Percentiles rank a stretch among this genome's conserved stretches.
phyloP scores from a whole-genome alignment of 305 asterid genomes.

The Rubia tinctorum region DNA sequence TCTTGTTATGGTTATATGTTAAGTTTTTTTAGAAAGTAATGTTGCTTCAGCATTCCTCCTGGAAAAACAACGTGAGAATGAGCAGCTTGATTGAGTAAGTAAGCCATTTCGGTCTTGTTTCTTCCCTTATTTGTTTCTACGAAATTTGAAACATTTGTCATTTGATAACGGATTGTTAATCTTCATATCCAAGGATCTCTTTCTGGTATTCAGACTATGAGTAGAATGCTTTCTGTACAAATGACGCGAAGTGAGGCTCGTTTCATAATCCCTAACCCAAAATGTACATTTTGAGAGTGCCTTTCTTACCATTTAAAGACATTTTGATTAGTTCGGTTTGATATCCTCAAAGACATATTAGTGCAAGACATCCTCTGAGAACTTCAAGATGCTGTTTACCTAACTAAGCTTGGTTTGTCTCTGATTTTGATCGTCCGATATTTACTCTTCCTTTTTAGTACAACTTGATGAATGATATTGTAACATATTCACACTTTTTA shows the following conservation, averaged over 20 bases:
- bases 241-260: conserved; percentile 79
- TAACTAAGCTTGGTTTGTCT: too few relatives aligned
- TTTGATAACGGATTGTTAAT: conserved; percentile 12
- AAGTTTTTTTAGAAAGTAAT: conserved; percentile 67
- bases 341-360: too few relatives aligned
- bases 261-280: not conserved
- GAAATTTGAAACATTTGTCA: not conserved
- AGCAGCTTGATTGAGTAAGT: conserved; percentile 50
- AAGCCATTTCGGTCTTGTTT: conserved; percentile 42
- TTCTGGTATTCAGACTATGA: conserved; percentile 72
- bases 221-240: conserved; percentile 72
- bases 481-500: too few relatives aligned
- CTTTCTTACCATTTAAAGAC: not conserved
- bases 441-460: too few relatives aligned
- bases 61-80: conserved; percentile 96
- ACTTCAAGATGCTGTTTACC: too few relatives aligned
- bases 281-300: not conserved
- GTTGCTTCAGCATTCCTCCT: conserved; percentile 82
- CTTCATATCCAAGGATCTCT: conserved; percentile 82
- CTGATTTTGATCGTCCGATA: too few relatives aligned
- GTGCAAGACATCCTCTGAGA: too few relatives aligned
- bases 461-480: too few relatives aligned
- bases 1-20: too few relatives aligned
- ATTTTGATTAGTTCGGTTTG: too few relatives aligned
- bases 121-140: conserved; percentile 22